Percentiles rank a stretch among this genome's conserved stretches.
Conservation (phyloP, 495 filamentous ascomycete genomes). For the Annulohypoxylon maeteangense region DNA sequence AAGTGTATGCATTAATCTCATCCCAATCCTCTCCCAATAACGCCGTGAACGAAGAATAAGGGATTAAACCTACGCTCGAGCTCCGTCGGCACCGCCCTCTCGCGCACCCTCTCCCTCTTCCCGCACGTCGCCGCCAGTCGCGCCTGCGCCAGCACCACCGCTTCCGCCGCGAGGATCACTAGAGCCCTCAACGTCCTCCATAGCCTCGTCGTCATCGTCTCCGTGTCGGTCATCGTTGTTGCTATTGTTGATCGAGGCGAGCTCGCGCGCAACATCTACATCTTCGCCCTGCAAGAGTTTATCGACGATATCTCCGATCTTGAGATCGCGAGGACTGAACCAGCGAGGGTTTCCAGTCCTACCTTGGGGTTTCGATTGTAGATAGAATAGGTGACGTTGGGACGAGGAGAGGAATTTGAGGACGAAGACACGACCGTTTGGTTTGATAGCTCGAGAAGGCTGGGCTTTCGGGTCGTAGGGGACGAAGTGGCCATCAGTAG, state of each 20-base stretch:
- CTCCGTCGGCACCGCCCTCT: slow-evolving; percentile 94
- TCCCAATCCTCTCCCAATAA: slow-evolving; percentile 43
- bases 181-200: slow-evolving; percentile 82
- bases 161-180: slow-evolving; percentile 68
- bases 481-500: slow-evolving; percentile 84
- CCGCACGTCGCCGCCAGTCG: slow-evolving; percentile 88
- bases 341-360: slow-evolving; percentile 74
- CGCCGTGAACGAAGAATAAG: slow-evolving; percentile 51
- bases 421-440: slow-evolving; percentile 90
- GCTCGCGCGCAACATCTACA: slow-evolving; percentile 82
- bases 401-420: slow-evolving; percentile 96
- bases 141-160: slow-evolving; percentile 84
- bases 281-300: slow-evolving; percentile 86
- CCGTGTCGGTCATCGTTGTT: slow-evolving; percentile 69
- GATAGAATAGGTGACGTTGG: slow-evolving; percentile 92
- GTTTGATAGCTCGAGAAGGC: slow-evolving; percentile 65
- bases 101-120: slow-evolving; percentile 88
- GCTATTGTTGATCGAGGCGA: slow-evolving; percentile 68
- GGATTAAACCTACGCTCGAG: slow-evolving; percentile 94
- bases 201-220: slow-evolving; percentile 76
- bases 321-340: slow-evolving; percentile 83
- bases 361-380: slow-evolving; percentile 88
- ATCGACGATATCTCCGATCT: slow-evolving; percentile 87
- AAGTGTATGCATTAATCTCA: slow-evolving; percentile 46
- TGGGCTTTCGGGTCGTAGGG: slow-evolving; percentile 72